Evolutionary conservation across 1,284 basidiomycete genomes (phyloP), one percentile per base, ranked within the genome.

Genomic region (Ustilago tritici): DNA sequence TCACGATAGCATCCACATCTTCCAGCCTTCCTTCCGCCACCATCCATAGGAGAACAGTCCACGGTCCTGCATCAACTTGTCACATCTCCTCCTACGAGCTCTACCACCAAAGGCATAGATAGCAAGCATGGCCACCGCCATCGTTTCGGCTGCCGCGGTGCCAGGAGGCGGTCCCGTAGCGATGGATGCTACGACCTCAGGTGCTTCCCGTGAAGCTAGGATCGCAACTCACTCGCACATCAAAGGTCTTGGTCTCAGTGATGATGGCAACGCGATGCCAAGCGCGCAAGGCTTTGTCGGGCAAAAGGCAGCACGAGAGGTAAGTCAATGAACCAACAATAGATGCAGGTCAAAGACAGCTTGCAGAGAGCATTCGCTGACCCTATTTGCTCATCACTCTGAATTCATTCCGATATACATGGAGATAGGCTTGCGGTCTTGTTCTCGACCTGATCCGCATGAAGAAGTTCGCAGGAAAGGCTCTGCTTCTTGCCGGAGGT

Each of bases 211-310:
- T 14, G 81, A 84, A 56, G 77, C 83, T 3, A 78, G 94, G 47
- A 93, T 96, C 60, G 93, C 94, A 1, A 92, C 93, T 3, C 95
- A 96, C 85, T 95, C 94, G 0, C 95, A 96, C 86, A 96, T 96
- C 87, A 97, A 96, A 88, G 96, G 95, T 11, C 92, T 99, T 23
- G 96, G 97, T 7, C 89, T 99, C 59, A 92, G 91, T 43, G 88
- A 93, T 60, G 94, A 98, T 77, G 96, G 96, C 1, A 89, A 89
- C 61, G 95, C 95, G 0, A 88, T 89, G 43, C 68, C 78, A 17
- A 87, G 89, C 14, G 89, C 90, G 10, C 92, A 93, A 67, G 96
- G 97, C 0, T 98, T 98, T 86, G 90, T 98, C 58, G 95, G 96
- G 0, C 95, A 99, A 85, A 90, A 88, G 28, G 91, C 91, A 79